A percentile compares a stretch with the other conserved stretches of the same genome.
These are phyloP conservation scores for Heliamphora exappendiculata DNA, from an alignment of 148 eudicot species.

Conservation along the genomic window DNA sequence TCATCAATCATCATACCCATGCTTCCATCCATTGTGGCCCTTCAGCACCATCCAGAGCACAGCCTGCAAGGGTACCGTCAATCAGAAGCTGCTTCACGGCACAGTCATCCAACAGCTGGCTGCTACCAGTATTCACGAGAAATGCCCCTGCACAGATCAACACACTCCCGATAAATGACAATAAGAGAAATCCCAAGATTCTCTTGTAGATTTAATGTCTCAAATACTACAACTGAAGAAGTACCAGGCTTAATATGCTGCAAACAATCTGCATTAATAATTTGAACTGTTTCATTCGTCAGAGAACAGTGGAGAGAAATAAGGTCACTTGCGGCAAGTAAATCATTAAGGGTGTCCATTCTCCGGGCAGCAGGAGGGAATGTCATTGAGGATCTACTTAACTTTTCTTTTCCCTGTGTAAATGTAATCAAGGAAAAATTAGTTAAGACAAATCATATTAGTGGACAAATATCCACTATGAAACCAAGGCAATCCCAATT, in stretches of 20 bases:
- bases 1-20: constrained; percentile 63
- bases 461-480: neutral
- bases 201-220: neutral
- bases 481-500: neutral
- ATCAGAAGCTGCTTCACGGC: constrained; percentile 93
- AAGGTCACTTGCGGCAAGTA: constrained; percentile 96
- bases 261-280: constrained; percentile 81
- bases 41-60: constrained; percentile 99
- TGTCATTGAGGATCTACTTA: constrained; percentile 40
- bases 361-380: constrained; percentile 95
- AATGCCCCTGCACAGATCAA: constrained; percentile 60
- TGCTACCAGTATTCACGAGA: constrained; percentile 94
- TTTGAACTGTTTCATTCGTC: constrained; percentile 86
- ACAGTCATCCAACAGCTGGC: constrained; percentile 97
- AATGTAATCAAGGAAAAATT: constrained; percentile 3
- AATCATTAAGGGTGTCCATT: constrained; percentile 98
- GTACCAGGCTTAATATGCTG: constrained; percentile 91
- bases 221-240: neutral
- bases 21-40: constrained; percentile 99
- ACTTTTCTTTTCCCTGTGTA: constrained; percentile 47
- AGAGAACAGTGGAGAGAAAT: constrained; percentile 89
- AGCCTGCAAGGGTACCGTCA: constrained; percentile 94
- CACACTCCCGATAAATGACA: constrained; percentile 4
- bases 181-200: neutral
- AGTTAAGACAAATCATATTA: neutral